Conservation (phyloP, 1,139 yeast genomes). For the Hanseniaspora uvarum region DNA sequence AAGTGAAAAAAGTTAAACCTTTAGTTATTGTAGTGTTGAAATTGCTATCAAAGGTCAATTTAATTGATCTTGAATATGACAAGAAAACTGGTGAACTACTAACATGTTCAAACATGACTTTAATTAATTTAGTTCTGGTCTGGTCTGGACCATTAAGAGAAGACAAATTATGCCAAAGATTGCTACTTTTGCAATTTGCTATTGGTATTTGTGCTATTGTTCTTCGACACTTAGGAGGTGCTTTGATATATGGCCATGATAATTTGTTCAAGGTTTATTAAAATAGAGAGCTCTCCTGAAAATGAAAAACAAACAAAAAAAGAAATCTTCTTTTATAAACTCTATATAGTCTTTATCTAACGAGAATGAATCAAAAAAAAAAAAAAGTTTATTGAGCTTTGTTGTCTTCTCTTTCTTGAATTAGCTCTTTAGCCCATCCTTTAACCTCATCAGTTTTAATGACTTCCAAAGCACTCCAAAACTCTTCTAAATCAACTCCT, state of each 20-base stretch:
- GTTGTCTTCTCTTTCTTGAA: constrained; percentile 45
- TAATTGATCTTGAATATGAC: constrained; percentile 37
- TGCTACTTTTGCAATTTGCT: constrained; percentile 52
- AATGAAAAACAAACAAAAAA: background rate
- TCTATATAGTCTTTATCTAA: background rate
- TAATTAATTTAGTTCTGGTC: constrained; percentile 71
- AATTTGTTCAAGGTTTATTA: constrained; percentile 40
- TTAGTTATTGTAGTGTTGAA: constrained; percentile 32
- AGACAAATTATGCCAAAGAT: constrained; percentile 52
- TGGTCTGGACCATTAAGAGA: constrained; percentile 87
- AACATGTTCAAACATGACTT: constrained; percentile 70
- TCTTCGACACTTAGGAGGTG: constrained; percentile 76
- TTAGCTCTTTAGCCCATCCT: constrained; percentile 57
- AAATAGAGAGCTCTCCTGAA: background rate
- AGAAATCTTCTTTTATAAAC: background rate
- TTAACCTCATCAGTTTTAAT: constrained; percentile 67
- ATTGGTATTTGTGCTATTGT: constrained; percentile 59
- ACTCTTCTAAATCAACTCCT: constrained; percentile 53
- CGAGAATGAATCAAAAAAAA: background rate
- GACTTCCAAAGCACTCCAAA: constrained; percentile 50
- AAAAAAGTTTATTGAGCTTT: background rate
- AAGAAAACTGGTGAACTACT: constrained; percentile 24
- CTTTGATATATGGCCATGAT: constrained; percentile 80
- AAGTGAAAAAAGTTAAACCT: constrained; percentile 25
- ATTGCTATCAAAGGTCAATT: constrained; percentile 32